Base-by-base conservation (phyloP, 2,329 filamentous ascomycete species). In the Xylariaceae sp. region DNA sequence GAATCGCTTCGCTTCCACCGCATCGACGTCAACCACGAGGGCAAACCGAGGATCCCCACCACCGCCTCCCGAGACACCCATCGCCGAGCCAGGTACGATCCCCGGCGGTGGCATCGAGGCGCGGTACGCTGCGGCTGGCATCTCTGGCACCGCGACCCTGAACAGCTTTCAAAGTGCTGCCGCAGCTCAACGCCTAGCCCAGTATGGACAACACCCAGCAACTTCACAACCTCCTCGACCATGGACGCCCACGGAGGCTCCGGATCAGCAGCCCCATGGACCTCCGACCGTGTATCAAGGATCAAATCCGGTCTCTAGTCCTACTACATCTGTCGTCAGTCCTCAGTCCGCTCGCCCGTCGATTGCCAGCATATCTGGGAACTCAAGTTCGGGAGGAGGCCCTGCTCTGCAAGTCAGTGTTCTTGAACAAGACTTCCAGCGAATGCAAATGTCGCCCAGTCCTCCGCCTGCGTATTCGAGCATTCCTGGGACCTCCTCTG, bases 381-480 rank as follows among this genome's bases (percentile, higher is more conserved):
- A 59, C 62, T 53, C 62, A 49, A 67, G 65, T 63, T 59, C 67
- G 66, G 56, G 63, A 63, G 67, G 51, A 65, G 66, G 34, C 54
- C 66, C 69, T 4, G 69, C 69, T 55, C 73, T 85, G 37, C 84
- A 87, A 66, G 80, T 84, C 61, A 91, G 84, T 75, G 83, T 89
- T n/a, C 74, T 96, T 42, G 90, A 95, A 69, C 88, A 92, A 67
- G 92, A 96, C 66, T 89, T 96, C 72, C 86, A 91, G 66, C 86
- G 91, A 15, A 82, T 96, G 82, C 86, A 90, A 66, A 81, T 72
- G 71, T 90, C 87, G 35, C 89, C 90, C 18, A 92, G 91, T 56
- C 92, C 93, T 11, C 94, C 94, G 17, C 94, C 94, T n/a, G 93
- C 94, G 4, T 99, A 99, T 74, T 94, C 91, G 8, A 94, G 88